Conservation (phyloP, 768 basidiomycete species). For the Lyophyllum atratum region DNA sequence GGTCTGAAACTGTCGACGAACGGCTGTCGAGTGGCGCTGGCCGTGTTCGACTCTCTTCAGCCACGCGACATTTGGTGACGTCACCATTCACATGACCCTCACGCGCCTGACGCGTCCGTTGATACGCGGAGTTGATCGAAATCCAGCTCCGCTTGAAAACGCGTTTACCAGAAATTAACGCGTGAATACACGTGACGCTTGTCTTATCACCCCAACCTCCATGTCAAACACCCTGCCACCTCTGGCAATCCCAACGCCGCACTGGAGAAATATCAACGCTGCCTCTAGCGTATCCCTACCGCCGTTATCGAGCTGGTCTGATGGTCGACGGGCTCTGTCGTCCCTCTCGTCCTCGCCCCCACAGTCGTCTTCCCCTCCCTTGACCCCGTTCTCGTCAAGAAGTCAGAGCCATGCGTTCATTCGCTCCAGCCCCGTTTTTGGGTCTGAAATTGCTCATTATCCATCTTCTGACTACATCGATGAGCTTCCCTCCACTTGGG, state of each 20-base stretch:
- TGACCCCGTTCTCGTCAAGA: conserved; percentile 33
- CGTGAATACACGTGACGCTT: conserved; percentile 40
- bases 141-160: conserved; percentile 40
- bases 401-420: conserved; percentile 31
- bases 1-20: no score
- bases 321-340: conserved; percentile 19
- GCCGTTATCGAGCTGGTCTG: conserved; percentile 18
- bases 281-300: conserved; percentile 20
- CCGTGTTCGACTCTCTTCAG: no score
- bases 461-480: conserved; percentile 23
- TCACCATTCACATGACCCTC: conserved; percentile 29
- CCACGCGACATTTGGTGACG: neutral
- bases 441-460: conserved; percentile 22
- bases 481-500: conserved; percentile 28
- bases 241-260: conserved; percentile 23
- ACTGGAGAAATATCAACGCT: conserved; percentile 20
- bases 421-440: conserved; percentile 35
- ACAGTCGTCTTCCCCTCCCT: conserved; percentile 41
- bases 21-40: no score
- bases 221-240: conserved; percentile 38
- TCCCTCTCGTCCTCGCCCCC: conserved; percentile 34
- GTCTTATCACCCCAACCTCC: conserved; percentile 48
- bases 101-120: conserved; percentile 30
- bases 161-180: conserved; percentile 41
- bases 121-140: conserved; percentile 27